Base-by-base conservation (phyloP, 2,329 filamentous ascomycete genomes). In the Hymenoscyphus occultus region DNA sequence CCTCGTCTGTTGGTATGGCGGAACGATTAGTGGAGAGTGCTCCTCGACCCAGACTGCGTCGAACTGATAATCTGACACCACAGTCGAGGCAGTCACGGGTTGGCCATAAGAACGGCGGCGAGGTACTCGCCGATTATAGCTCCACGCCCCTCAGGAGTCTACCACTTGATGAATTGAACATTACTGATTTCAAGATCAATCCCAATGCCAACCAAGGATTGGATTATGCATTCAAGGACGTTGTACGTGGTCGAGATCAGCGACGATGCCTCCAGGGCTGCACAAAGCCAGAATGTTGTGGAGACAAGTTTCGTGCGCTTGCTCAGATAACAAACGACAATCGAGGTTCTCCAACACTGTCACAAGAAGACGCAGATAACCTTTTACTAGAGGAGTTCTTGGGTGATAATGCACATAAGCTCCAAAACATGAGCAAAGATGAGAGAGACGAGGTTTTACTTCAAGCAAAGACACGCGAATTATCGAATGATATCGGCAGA, bases 401-500 rank as follows among this genome's bases (percentile, higher is more conserved):
- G 22, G 87, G 86, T 3, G 68, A 67, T 3, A 82, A 86, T 65
- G 79, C 82, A 19, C 81, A 87, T 45, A 86, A 86, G 67, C 84
- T 84, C 56, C 75, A 90, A 2, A 74, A 74, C 1, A 87, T 93
- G 84, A 80, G 79, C 3, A 76, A 77, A 3, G 78, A 82, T n/a
- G 86, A 92, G 71, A 85, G 86, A 69, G 79, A 86, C 48, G 84
- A 89, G 65, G 74, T 91, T 22, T 84, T 96, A 76, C 71, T 92
- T n/a, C 85, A 93, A 73, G 93, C 93, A 13, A 89, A 89, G 73
- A 89, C 87, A 0, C 85, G 86, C 73, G 82, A 88, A 59, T 80
- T 96, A 68, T 90, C 93, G 1, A 88, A 93, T 73, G 84, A 85
- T 67, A 87, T 86, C 75, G 93, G 93, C 5, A 92, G 84, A 74